Evolutionary conservation across 306 rosid genomes (phyloP), one percentile per base, ranked within the genome.

Genomic region (Fragaria iinumae): DNA sequence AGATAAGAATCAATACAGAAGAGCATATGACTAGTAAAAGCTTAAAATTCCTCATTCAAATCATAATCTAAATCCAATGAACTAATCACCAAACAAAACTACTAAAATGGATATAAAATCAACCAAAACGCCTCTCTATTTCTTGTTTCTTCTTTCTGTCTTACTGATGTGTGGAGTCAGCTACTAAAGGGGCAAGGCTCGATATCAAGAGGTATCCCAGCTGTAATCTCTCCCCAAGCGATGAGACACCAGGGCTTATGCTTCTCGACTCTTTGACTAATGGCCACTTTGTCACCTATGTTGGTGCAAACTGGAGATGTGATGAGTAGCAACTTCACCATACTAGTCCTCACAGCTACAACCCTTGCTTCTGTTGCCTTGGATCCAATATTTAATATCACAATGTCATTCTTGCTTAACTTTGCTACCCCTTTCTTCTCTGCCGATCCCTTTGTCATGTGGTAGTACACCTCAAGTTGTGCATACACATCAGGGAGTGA

Each of bases 341-440:
- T 77, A 18, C 84, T 91, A 25, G 13, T 6, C 84, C 80, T 91
- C 27, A 93, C 96, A 47, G 91, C 96, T 72, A 88, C 6, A 45
- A 91, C 92, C 73, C 87, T 80, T 11, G 97, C 98, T 25, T 97
- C 97, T 0, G 90, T 89, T 2, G 96, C 89, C 98, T 90, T 94
- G 27, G 98, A 94, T 76, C 94, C 94, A 17, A 94, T 91, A 89
- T 90, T 91, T 89, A 94, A 85, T 96, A 91, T 91, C 21, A 94
- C 84, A 67, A 91, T 91, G 89, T 91, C 96, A 34, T 67, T 87
- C 84, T 89, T 94, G 0, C 84, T 76, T 43, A 92, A 86, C 80
- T 89, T 94, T 20, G 98, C 75, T 27, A 91, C 98, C 83, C 96
- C 98, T 64, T 90, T 91, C 76, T 89, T 90, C 87, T 86, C 96